Evolutionary conservation across 495 filamentous ascomycete species (phyloP).

Genomic region (Podospora australis): DNA sequence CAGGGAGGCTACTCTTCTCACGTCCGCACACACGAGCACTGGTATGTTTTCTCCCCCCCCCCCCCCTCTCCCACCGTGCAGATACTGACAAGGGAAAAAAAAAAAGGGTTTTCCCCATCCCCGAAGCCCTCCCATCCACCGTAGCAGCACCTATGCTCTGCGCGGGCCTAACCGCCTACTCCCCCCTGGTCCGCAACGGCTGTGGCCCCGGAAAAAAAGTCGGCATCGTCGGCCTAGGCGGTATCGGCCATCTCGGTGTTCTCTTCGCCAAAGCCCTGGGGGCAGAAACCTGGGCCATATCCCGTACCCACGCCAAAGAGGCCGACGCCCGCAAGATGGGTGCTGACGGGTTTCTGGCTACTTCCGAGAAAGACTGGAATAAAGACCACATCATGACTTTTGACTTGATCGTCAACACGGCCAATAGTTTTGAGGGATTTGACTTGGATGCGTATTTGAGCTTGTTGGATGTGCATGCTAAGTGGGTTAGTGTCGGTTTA

Average conservation of each 20-base stretch:
- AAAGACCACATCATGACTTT: conserved; percentile 47
- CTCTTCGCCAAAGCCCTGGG: conserved; percentile 67
- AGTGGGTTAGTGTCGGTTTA: conserved; percentile 76
- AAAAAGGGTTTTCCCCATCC: conserved; percentile 66
- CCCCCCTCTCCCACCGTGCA: background rate
- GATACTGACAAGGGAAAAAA: background rate
- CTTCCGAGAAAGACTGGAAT: conserved; percentile 61
- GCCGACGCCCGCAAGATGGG: conserved; percentile 61
- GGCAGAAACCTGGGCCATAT: conserved; percentile 65
- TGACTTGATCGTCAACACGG: conserved; percentile 56
- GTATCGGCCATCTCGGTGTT: conserved; percentile 67
- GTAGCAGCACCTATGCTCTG: conserved; percentile 84
- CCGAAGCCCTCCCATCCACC: conserved; percentile 58
- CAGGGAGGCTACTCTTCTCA: conserved; percentile 53
- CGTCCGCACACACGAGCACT: conserved; percentile 50
- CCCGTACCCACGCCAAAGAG: conserved; percentile 60
- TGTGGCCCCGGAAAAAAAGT: conserved; percentile 74
- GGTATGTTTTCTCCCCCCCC: conserved; percentile 22
- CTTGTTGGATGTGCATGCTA: conserved; percentile 76
- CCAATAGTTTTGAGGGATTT: conserved; percentile 47
- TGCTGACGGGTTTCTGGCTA: conserved; percentile 68
- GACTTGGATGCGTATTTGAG: conserved; percentile 63
- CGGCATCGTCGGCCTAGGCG: conserved; percentile 64
- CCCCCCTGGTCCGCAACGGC: conserved; percentile 69
- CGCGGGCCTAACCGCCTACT: conserved; percentile 76